These are phyloP conservation scores for Colletotrichum sp. DNA, from an alignment of 2,329 filamentous ascomycete species.

Conservation along the genomic window DNA sequence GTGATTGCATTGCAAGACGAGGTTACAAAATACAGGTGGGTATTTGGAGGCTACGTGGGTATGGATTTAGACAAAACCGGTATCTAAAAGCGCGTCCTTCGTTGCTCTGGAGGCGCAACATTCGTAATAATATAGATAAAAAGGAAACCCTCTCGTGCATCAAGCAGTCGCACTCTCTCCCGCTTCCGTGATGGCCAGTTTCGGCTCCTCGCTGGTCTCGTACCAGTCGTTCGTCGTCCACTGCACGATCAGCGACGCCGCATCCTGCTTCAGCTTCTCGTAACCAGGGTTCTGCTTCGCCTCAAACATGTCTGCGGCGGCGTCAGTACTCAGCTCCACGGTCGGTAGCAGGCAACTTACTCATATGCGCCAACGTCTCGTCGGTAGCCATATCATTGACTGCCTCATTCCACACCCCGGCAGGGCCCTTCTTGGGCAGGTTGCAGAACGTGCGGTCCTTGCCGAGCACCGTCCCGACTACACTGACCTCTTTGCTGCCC, in stretches of 20 bases:
- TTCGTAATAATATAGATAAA: not conserved
- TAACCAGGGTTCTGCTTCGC: conserved; percentile 76
- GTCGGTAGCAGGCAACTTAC: conserved; percentile 42
- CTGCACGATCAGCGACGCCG: conserved; percentile 65
- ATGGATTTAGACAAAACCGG: conserved; percentile 14
- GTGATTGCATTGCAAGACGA: not conserved
- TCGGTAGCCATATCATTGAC: conserved; percentile 81
- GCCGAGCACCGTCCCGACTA: conserved; percentile 66
- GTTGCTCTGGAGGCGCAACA: not conserved
- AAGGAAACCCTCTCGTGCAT: not conserved
- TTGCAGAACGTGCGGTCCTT: conserved; percentile 88
- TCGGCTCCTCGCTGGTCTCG: conserved; percentile 51
- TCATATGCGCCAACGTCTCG: conserved; percentile 82
- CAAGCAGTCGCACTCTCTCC: conserved; percentile 11
- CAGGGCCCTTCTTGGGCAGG: conserved; percentile 62
- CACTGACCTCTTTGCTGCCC: conserved; percentile 52
- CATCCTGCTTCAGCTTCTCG: conserved; percentile 67
- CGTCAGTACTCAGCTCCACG: conserved; percentile 9
- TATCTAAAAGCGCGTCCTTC: not conserved
- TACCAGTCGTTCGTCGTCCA: conserved; percentile 76
- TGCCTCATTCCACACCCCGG: conserved; percentile 69
- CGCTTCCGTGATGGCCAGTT: conserved; percentile 23
- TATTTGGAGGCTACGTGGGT: conserved; percentile 3
- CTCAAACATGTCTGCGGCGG: conserved; percentile 70
- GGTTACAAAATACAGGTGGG: not conserved